Base-by-base conservation (phyloP, 306 rosid genomes). In the Dalbergia oliveri region DNA sequence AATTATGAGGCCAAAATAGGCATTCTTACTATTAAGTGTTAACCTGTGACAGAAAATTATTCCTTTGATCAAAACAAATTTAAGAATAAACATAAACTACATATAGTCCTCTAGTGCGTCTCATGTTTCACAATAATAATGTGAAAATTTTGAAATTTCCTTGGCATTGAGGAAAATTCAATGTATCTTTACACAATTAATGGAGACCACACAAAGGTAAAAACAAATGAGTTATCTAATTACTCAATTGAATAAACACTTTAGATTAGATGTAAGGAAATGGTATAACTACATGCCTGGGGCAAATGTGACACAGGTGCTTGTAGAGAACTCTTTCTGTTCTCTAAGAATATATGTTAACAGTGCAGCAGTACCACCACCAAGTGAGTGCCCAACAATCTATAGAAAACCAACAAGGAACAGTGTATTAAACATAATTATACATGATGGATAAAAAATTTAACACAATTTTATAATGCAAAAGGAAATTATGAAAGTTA, bases 351-450 rank as follows among this genome's bases (percentile, higher is more conserved):
- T 90, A 83, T 91, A 95, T 16, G 99, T 89, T 68, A 95, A 82
- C 66, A 95, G 85, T 0, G 99, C 99, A 70, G 99, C 99, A 43
- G 99, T 95, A 82, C 99, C 99, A 71, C 98, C 98, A 37, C 98
- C 99, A 49, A 95, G 97, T 12, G 99, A 95, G 83, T 95, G 99
- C 47, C 99, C 99, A 76, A 95, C 90, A 80, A 95, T 84, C 99
- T 95, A 51, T 21, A 33, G 82, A 78, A 65, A 74, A 72, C 85
- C 67, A 9, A 57, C 80, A 75, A 37, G 69, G 23, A 70, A 31
- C 14, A 10, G 37, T 69, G 77, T 33, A 78, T 54, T 53, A 77
- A 65, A 72, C 66, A 54, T 43, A 33, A 60, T 69, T 54, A 51
- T 26, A 56, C 66, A 37, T 13, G 59, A 66, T 64, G 11, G 56